Base-by-base conservation (phyloP, 2,329 filamentous ascomycete species). In the Xylariales sp. region DNA sequence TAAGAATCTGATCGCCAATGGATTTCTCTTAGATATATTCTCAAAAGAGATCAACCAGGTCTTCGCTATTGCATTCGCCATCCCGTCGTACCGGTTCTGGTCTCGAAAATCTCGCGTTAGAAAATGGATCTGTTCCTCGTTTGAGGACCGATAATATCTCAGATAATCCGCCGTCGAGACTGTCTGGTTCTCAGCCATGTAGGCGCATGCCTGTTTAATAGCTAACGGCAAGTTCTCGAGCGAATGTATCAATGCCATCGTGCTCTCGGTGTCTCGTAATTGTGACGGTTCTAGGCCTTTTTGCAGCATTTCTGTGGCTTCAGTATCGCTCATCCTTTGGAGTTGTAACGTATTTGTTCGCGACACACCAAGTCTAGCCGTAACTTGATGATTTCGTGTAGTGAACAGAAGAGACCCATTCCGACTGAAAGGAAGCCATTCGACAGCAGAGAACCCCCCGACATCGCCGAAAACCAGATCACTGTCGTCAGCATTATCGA, bases 401-500 rank as follows among this genome's bases (percentile, higher is more conserved):
- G 43, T 62, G 36, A 62, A 54, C 1, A 62, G 40, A 27, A 62
- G 55, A 2, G 47, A 50, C n/a, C 59, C 56, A 16, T 39, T 48
- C 6, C 28, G 20, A 37, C 46, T 56, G 24, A 33, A 51, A 27
- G 60, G 63, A 5, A 68, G 44, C 43, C 54, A 53, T 5, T 54
- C 40, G 19, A 5, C 21, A 30, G 37, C 40, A 29, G 11, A 12
- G 8, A n/a, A n/a, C 8, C 23, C 23, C 8, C n/a, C 23, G 8
- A n/a, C 15, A 10, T 21, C 23, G 4, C 47, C 3, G 24, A 56
- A 51, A 1, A 63, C 38, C 2, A 65, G 38, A 1, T 53, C 38
- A 2, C 25, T 37, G 36, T 70, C 61, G 37, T 70, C 63, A 7
- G 60, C 62, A 37, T 69, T 71, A 33, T 72, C 66, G 13, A 71